phyloP scores from a whole-genome alignment of 2,329 filamentous ascomycete genomes.

The Aaosphaeria arxii region DNA sequence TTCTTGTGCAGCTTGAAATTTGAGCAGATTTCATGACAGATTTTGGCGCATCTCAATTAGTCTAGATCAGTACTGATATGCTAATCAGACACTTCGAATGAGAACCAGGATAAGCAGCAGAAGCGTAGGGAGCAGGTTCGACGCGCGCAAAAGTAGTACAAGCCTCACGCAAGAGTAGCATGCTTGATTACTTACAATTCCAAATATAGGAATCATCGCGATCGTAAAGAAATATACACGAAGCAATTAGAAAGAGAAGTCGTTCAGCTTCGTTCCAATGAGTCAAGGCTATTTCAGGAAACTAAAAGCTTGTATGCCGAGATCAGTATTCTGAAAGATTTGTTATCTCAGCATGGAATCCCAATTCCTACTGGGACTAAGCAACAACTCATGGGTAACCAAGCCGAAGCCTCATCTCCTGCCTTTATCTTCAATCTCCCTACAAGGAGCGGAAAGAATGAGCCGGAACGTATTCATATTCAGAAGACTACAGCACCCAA shows the following conservation, averaged over 20 bases:
- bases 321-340: constrained; percentile 15
- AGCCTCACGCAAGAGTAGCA: background rate
- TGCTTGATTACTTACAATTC: background rate
- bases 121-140: constrained; percentile 35
- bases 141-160: constrained; percentile 30
- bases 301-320: constrained; percentile 20
- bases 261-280: constrained; percentile 25
- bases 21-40: background rate
- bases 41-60: background rate
- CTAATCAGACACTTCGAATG: background rate
- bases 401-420: background rate
- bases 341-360: constrained; percentile 17
- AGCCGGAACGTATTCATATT: background rate
- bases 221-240: constrained; percentile 30
- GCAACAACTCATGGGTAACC: background rate
- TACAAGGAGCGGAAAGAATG: background rate
- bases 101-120: background rate
- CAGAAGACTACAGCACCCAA: background rate
- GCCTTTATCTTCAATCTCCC: background rate
- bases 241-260: constrained; percentile 26
- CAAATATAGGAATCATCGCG: constrained; percentile 22
- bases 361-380: background rate
- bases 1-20: background rate
- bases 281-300: constrained; percentile 26
- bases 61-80: background rate